Conservation (phyloP, 2,329 filamentous ascomycete genomes). For the Fusarium cyanostomum region DNA sequence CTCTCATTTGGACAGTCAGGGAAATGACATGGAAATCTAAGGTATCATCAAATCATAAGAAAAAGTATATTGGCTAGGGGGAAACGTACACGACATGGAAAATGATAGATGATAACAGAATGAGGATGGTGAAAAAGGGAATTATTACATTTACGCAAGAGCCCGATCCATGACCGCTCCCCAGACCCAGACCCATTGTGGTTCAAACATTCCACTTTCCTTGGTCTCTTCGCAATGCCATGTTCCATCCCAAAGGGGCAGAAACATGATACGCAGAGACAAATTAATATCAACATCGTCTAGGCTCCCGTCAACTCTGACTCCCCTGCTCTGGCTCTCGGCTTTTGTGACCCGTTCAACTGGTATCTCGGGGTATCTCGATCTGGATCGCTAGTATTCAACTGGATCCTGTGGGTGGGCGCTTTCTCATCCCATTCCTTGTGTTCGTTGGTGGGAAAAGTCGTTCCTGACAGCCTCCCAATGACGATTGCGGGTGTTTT, state of each 20-base stretch:
- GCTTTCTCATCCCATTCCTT: slow-evolving; percentile 17
- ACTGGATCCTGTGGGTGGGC: slow-evolving; percentile 31
- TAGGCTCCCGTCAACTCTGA: slow-evolving; percentile 28
- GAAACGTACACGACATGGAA: slow-evolving; percentile 42
- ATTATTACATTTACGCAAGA: slow-evolving; percentile 61
- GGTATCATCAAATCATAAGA: slow-evolving; percentile 19
- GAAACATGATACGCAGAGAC: slow-evolving; percentile 34
- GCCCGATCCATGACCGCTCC: slow-evolving; percentile 41
- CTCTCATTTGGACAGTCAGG: too few species aligned
- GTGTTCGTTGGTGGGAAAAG: slow-evolving; percentile 27
- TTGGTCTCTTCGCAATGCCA: slow-evolving; percentile 30
- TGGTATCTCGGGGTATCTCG: slow-evolving; percentile 42
- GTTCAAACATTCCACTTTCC: slow-evolving; percentile 41
- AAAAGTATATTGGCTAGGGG: slow-evolving; percentile 37
- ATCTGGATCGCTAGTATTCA: slow-evolving; percentile 37
- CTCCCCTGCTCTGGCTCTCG: slow-evolving; percentile 32
- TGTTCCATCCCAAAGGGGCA: slow-evolving; percentile 18
- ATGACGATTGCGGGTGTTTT: slow-evolving; percentile 29
- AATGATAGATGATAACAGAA: slow-evolving; percentile 39
- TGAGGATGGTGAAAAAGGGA: slow-evolving; percentile 52
- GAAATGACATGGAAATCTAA: not conserved
- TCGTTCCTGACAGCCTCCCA: slow-evolving; percentile 23
- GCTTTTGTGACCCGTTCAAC: slow-evolving; percentile 38
- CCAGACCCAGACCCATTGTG: slow-evolving; percentile 42
- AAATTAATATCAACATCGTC: slow-evolving; percentile 39